Conservation (phyloP, 78 protist species). For the Andalucia godoyi region DNA sequence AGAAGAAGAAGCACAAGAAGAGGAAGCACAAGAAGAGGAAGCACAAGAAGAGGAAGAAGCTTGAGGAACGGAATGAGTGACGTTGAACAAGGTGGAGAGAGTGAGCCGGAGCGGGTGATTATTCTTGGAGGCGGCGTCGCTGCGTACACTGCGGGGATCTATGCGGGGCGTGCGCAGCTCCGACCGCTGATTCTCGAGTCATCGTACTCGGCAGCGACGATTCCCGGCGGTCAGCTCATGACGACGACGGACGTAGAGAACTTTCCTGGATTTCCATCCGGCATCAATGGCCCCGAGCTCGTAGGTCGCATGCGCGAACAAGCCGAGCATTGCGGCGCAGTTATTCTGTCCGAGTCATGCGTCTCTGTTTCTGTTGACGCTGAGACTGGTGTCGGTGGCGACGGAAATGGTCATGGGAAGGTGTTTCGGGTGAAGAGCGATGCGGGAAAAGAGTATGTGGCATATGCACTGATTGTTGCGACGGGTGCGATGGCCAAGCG, state of each 20-base stretch:
- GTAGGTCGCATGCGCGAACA: slow-evolving; percentile 41
- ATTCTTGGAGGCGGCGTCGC: slow-evolving; percentile 83
- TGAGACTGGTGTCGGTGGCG: too few relatives aligned
- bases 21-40: too few relatives aligned
- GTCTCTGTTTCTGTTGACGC: too few relatives aligned
- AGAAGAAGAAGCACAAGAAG: too few relatives aligned
- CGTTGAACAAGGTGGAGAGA: too few relatives aligned
- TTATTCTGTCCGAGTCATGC: slow-evolving; percentile 23
- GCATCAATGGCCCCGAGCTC: slow-evolving; percentile 50
- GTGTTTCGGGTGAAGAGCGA: slow-evolving; percentile 22
- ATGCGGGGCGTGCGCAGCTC: slow-evolving; percentile 53
- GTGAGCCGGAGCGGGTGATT: slow-evolving; percentile 18
- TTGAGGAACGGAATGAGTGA: too few relatives aligned
- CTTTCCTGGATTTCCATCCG: slow-evolving; percentile 67
- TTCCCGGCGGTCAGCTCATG: slow-evolving; percentile 66
- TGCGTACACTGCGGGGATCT: slow-evolving; percentile 76
- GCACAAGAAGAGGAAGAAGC: too few relatives aligned
- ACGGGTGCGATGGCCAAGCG: slow-evolving; percentile 64
- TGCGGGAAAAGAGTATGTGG: neutral
- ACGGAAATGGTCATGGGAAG: slow-evolving; percentile 7
- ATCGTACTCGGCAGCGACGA: too few relatives aligned
- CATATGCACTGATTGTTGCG: slow-evolving; percentile 50
- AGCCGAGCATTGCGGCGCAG: slow-evolving; percentile 30
- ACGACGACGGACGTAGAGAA: slow-evolving; percentile 76
- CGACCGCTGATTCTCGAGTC: slow-evolving; percentile 31